A percentile compares a stretch with the other conserved stretches of the same genome.
phyloP scores from a whole-genome alignment of 805 yeast genomes.

The Cyberlindnera euphorbiiphila region DNA sequence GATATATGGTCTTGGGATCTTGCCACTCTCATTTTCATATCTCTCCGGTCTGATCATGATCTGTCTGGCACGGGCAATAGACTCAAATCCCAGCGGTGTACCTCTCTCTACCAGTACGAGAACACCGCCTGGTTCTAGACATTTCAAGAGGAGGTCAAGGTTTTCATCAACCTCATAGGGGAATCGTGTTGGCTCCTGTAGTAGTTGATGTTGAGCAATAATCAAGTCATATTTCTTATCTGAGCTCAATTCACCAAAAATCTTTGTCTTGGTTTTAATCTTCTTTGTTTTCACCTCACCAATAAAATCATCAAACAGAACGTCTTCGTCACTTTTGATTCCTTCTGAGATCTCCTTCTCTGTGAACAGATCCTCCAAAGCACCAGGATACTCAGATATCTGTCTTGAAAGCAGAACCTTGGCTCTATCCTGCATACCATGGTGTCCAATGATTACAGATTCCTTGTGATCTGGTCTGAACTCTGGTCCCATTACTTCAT shows the following conservation, averaged over 20 bases:
- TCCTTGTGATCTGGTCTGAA: conserved; percentile 63
- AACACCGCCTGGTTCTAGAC: conserved; percentile 75
- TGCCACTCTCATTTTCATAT: conserved; percentile 48
- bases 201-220: conserved; percentile 75
- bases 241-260: conserved; percentile 48
- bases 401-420: conserved; percentile 73
- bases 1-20: conserved; percentile 66
- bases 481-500: conserved; percentile 70
- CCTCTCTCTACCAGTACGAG: conserved; percentile 84
- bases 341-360: conserved; percentile 17
- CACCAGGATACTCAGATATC: conserved; percentile 40
- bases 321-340: conserved; percentile 24
- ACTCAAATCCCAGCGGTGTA: conserved; percentile 83
- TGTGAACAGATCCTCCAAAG: conserved; percentile 20
- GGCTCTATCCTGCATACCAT: conserved; percentile 78
- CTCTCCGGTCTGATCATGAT: conserved; percentile 83
- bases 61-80: conserved; percentile 86
- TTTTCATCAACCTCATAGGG: conserved; percentile 73
- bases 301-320: conserved; percentile 33
- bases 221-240: conserved; percentile 68
- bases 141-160: conserved; percentile 51
- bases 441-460: conserved; percentile 64
- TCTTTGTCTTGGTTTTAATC: conserved; percentile 49
- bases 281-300: conserved; percentile 56
- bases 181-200: conserved; percentile 54